A percentile compares a stretch with the other conserved stretches of the same genome.
Evolutionary conservation across 2,329 filamentous ascomycete genomes (phyloP).

Genomic region (Madurella mycetomatis): DNA sequence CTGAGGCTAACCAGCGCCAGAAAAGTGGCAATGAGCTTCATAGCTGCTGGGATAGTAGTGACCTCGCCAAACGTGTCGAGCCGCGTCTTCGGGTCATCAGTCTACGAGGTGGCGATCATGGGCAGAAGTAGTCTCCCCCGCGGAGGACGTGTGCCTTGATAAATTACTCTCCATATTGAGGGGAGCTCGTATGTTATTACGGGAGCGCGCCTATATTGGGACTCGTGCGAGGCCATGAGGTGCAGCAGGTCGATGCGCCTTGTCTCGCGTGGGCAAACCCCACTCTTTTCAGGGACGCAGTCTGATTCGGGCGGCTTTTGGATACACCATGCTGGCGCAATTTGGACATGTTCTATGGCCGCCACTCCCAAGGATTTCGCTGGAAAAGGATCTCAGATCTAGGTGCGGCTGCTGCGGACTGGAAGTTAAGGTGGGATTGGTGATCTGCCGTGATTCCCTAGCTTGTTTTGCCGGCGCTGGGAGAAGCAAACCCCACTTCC

Average conservation of each 20-base stretch:
- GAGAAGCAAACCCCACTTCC: not conserved
- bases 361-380: not conserved
- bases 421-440: not conserved
- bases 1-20: conserved; percentile 17
- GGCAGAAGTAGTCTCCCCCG: not conserved
- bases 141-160: conserved; percentile 3
- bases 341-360: not conserved
- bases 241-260: not conserved
- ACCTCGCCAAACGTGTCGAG: not conserved
- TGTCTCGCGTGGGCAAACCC: not conserved
- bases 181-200: conserved; percentile 4
- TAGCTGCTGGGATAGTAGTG: not conserved
- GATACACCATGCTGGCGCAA: not conserved
- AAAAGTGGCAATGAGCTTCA: conserved; percentile 22
- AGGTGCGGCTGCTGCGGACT: not conserved
- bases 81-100: not conserved
- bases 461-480: not conserved
- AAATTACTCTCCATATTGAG: conserved; percentile 10
- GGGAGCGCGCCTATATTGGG: not conserved
- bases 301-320: not conserved
- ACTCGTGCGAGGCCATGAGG: not conserved
- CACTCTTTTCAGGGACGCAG: not conserved
- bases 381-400: not conserved
- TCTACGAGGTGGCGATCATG: not conserved
- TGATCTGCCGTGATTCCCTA: not conserved